Conservation (phyloP, 306 rosid genomes). For the Vigna nakashimae region DNA sequence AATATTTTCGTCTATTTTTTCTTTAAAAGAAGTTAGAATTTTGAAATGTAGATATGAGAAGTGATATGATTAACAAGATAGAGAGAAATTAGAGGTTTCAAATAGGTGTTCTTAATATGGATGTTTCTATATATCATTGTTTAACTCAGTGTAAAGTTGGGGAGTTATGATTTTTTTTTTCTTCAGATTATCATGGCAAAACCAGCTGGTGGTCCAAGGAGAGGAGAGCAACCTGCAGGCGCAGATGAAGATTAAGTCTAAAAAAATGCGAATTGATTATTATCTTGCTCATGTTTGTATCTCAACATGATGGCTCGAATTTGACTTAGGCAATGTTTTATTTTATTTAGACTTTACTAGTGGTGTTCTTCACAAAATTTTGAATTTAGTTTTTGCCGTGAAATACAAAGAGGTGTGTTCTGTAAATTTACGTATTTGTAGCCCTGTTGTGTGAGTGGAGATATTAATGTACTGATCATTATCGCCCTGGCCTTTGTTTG, state of each 20-base stretch:
- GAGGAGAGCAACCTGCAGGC: constrained; percentile 83
- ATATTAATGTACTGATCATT: not conserved
- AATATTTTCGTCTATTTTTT: not conserved
- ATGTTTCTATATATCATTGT: not conserved
- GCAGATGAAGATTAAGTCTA: constrained; percentile 95
- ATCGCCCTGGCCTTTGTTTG: not conserved
- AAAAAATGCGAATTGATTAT: not conserved
- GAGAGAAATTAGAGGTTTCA: no score
- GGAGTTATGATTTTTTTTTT: not conserved
- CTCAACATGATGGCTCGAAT: constrained; percentile 39
- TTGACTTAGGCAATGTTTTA: constrained; percentile 39
- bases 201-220: constrained; percentile 95
- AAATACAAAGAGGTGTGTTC: not conserved
- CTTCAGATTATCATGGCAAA: constrained; percentile 90
- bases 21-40: no score
- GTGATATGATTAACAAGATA: no score
- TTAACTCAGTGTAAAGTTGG: not conserved
- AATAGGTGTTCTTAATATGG: no score
- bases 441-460: not conserved
- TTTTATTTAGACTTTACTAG: constrained; percentile 25
- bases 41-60: no score
- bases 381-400: constrained; percentile 37
- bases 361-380: constrained; percentile 43
- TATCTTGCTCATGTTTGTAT: constrained; percentile 31
- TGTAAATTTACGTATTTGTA: constrained; percentile 44